A percentile compares a stretch with the other conserved stretches of the same genome.
Conservation (phyloP, 495 filamentous ascomycete genomes). For the Penicillium argentinense region DNA sequence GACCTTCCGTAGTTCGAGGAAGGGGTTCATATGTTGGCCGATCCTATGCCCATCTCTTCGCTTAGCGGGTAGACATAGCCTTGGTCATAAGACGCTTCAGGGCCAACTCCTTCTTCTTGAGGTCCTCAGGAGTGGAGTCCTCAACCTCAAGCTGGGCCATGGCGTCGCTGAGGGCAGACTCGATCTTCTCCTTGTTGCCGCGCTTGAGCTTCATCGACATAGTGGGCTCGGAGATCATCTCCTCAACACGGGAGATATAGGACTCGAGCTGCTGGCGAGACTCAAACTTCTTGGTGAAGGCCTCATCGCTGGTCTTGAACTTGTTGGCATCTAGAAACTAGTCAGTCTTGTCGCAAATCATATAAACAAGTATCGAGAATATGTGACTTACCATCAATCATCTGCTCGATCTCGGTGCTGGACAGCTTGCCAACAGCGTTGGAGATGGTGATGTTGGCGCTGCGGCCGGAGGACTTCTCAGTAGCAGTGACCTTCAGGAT, state of each 20-base stretch:
- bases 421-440: conserved; percentile 99
- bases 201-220: conserved; percentile 98
- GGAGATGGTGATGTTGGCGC: conserved; percentile 99
- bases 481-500: conserved; percentile 99
- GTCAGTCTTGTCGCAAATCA: conserved; percentile 14
- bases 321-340: conserved; percentile 77
- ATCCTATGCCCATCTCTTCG: conserved; percentile 24
- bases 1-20: conserved; percentile 17
- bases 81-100: conserved; percentile 98
- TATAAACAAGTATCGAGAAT: neutral
- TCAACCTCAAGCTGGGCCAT: conserved; percentile 87
- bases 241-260: conserved; percentile 98
- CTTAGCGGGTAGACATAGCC: conserved; percentile 88
- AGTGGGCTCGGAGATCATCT: conserved; percentile 94
- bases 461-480: conserved; percentile 97
- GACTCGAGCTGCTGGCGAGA: conserved; percentile 97
- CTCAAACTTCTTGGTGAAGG: conserved; percentile 99
- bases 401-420: conserved; percentile 90
- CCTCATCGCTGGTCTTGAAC: conserved; percentile 97
- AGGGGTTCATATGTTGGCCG: conserved; percentile 18
- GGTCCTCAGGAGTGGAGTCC: conserved; percentile 85
- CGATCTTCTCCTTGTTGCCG: conserved; percentile 98
- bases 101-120: conserved; percentile 99
- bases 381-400: conserved; percentile 74
- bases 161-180: conserved; percentile 82